Base-by-base conservation (phyloP, 345 rosid genomes). In the Kernera saxatilis region DNA sequence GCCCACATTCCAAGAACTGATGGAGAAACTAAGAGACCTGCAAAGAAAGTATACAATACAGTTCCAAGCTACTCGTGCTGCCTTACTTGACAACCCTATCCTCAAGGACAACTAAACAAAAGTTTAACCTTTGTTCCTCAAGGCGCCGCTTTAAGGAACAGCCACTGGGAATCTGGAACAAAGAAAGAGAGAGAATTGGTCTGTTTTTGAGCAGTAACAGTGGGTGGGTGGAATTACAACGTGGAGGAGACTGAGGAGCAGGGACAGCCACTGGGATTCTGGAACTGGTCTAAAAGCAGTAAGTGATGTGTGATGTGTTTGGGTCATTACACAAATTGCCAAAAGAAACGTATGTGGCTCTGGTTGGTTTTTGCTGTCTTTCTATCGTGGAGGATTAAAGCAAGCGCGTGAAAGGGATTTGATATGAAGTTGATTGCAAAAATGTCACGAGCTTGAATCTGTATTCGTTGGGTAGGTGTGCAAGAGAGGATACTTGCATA, bases 1-100 rank as follows among this genome's bases (percentile, higher is more conserved):
- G 29, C 96, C 99, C 14, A 67, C 90, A 8, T 88, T 94, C 89
- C 96, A 84, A 78, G 99, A 91, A 75, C 80, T 94, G 62, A 73
- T 94, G 78, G 91, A 91, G 43, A 91, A 67, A 77, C 84, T 89
- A 45, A 83, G 86, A 81, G 97, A 94, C 74, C 67, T 89, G 59
- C 97, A 88, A 63, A 91, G 93, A 59, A 88, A 84, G 48, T 84
- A 72, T 49, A 60, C 79, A 2, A 56, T 83, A 74, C 94, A 85
- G 73, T 55, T 83, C 48, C 97, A 91, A 77, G 96, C 92, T 36
- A 82, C 83, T 48, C 91, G 97, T 63, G 76, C 84, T 9, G 67
- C 77, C 0, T 67, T 77, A 9, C 84, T 72, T 43, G 89, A 78
- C 59, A 91, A 84, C 25, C 45, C 65, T 59, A 68, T 78, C 58